These are phyloP conservation scores for Fragaria vesca DNA, from an alignment of 306 rosid genomes.

Conservation along the genomic window DNA sequence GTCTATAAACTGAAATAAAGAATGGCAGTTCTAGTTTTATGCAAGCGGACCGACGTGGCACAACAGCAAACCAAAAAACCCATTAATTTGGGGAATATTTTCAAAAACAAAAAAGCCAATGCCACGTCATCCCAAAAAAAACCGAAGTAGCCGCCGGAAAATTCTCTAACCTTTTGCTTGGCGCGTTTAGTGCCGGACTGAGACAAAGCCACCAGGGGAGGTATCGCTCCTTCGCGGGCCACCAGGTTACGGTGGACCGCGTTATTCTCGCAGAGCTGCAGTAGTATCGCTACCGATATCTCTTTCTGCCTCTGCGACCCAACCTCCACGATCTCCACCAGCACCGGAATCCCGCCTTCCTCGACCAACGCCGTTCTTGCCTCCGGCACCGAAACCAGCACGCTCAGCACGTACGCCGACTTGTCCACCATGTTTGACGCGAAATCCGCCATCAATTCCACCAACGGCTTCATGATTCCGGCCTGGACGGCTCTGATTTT, in stretches of 20 bases:
- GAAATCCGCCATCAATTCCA: conserved; percentile 92
- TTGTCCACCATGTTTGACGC: conserved; percentile 92
- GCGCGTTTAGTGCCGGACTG: conserved; percentile 96
- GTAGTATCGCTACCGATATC: conserved; percentile 64
- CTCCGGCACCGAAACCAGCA: conserved; percentile 65
- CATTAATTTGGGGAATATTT: conserved; percentile 14
- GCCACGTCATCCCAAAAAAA: conserved; percentile 38
- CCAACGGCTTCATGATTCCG: conserved; percentile 82
- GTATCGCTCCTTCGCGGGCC: conserved; percentile 96
- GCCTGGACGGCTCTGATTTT: conserved; percentile 74
- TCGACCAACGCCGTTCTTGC: conserved; percentile 75
- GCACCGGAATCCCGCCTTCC: conserved; percentile 87
- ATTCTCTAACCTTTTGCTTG: conserved; percentile 76
- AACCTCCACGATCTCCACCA: conserved; percentile 86
- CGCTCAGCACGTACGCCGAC: conserved; percentile 80
- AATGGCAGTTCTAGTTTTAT: background rate
- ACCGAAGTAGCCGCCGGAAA: background rate
- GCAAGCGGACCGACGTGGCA: conserved; percentile 28
- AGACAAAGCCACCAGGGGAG: conserved; percentile 83
- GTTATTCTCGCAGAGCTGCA: conserved; percentile 80
- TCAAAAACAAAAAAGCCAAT: conserved; percentile 2
- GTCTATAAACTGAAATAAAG: background rate
- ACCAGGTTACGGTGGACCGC: conserved; percentile 64
- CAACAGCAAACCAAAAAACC: background rate
- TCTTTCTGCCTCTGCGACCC: conserved; percentile 91